Conservation (phyloP, 202 grass and related monocot genomes). For the Eragrostis tef region DNA sequence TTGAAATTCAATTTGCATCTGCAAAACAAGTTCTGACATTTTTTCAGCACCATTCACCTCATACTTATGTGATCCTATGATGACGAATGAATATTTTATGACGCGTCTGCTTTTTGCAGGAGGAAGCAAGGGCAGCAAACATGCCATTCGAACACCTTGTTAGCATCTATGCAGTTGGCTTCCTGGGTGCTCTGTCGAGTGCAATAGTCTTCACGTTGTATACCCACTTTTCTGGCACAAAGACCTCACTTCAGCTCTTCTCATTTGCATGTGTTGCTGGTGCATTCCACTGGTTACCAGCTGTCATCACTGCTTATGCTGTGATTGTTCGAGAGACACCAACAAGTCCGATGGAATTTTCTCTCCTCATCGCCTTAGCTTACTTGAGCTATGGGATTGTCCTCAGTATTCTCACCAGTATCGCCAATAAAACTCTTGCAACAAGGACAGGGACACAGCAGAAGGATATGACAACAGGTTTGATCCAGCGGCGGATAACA, state of each 20-base stretch:
- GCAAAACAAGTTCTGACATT: not conserved
- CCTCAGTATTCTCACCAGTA: constrained; percentile 54
- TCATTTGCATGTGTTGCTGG: constrained; percentile 63
- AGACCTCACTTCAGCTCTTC: constrained; percentile 54
- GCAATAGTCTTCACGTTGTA: constrained; percentile 60
- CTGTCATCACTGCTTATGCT: constrained; percentile 53
- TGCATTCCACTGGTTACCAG: constrained; percentile 67
- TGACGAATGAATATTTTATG: constrained; percentile 4
- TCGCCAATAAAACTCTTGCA: constrained; percentile 44
- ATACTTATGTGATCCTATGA: not conserved
- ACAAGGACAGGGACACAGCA: constrained; percentile 25
- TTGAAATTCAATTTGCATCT: constrained; percentile 4
- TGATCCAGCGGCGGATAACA: constrained; percentile 54
- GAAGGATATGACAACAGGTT: constrained; percentile 32
- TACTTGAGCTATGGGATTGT: constrained; percentile 61
- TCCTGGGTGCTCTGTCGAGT: constrained; percentile 59
- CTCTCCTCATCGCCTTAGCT: constrained; percentile 47
- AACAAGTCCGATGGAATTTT: constrained; percentile 44
- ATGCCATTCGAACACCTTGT: constrained; percentile 55
- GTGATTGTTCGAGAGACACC: constrained; percentile 47
- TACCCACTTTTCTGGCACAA: constrained; percentile 38
- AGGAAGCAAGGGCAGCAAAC: constrained; percentile 39
- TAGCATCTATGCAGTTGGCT: constrained; percentile 65
- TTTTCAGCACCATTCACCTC: not conserved
- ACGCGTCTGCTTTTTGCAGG: constrained; percentile 49